phyloP scores from a whole-genome alignment of 192 early-diverging fungal genomes.

The Coemansia sp. region DNA sequence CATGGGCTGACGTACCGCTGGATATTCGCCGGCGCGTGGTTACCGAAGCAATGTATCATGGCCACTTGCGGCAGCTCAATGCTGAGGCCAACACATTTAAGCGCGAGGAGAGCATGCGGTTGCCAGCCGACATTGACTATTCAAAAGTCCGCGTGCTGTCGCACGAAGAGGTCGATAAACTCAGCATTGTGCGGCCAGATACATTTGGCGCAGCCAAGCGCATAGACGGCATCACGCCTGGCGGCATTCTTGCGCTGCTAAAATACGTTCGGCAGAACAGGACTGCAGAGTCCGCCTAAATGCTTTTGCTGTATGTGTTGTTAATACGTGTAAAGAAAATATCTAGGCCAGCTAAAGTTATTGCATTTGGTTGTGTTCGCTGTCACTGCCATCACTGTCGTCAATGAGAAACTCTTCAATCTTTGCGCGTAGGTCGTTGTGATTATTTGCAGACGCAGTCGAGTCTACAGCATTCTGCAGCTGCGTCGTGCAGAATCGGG shows the following conservation, averaged over 20 bases:
- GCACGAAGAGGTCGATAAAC: slow-evolving; percentile 53
- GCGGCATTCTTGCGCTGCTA: slow-evolving; percentile 68
- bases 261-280: slow-evolving; percentile 55
- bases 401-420: slow-evolving; percentile 66
- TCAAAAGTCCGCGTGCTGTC: slow-evolving; percentile 38
- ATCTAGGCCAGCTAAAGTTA: too few relatives aligned
- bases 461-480: not conserved
- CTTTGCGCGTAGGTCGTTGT: slow-evolving; percentile 58
- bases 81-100: slow-evolving; percentile 63
- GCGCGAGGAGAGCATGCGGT: slow-evolving; percentile 64
- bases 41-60: slow-evolving; percentile 68
- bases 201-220: slow-evolving; percentile 67
- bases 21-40: slow-evolving; percentile 57
- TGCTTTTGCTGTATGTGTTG: too few relatives aligned
- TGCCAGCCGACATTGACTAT: slow-evolving; percentile 69
- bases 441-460: not conserved
- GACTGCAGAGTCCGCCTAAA: too few relatives aligned
- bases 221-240: slow-evolving; percentile 78
- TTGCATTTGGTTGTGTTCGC: too few relatives aligned
- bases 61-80: slow-evolving; percentile 66
- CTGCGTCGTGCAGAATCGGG: slow-evolving; percentile 23
- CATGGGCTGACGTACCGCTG: slow-evolving; percentile 55
- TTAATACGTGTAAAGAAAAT: too few relatives aligned
- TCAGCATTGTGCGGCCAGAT: slow-evolving; percentile 40
- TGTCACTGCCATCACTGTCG: slow-evolving; percentile 42